A percentile compares a stretch with the other conserved stretches of the same genome.
Evolutionary conservation across 2,329 filamentous ascomycete genomes (phyloP).

Genomic region (Microdochium paspali): DNA sequence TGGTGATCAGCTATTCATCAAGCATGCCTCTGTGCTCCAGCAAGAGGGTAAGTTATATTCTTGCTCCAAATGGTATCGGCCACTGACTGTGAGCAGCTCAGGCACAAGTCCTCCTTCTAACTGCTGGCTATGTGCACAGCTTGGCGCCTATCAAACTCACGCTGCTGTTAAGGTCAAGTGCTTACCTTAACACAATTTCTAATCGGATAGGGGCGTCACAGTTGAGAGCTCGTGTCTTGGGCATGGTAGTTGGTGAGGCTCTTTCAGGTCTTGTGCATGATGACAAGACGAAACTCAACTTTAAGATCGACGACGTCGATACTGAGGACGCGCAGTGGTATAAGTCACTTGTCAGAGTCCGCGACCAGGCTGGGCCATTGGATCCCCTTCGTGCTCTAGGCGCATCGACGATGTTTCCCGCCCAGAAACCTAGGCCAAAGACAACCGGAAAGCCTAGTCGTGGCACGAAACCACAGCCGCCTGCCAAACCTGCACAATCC

Average conservation of each 20-base stretch:
- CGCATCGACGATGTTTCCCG: background rate
- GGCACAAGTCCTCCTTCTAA: conserved; percentile 68
- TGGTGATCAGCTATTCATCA: conserved; percentile 79
- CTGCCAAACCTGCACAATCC: conserved; percentile 12
- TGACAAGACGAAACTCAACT: conserved; percentile 65
- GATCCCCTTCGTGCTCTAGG: conserved; percentile 31
- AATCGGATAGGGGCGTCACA: conserved; percentile 77
- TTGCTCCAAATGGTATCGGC: too few species aligned
- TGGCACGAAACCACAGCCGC: conserved; percentile 13
- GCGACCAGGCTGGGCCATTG: conserved; percentile 54
- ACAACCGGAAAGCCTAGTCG: conserved; percentile 9
- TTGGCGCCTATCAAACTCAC: conserved; percentile 55
- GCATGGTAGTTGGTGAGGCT: conserved; percentile 78
- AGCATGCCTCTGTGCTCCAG: conserved; percentile 71
- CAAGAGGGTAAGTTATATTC: conserved; percentile 77
- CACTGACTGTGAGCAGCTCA: conserved; percentile 47
- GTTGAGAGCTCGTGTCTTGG: conserved; percentile 66
- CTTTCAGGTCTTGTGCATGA: conserved; percentile 56
- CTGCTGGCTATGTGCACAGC: conserved; percentile 66
- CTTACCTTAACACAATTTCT: conserved; percentile 71
- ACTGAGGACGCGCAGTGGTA: conserved; percentile 68
- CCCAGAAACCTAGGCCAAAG: conserved; percentile 2
- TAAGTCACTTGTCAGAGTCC: conserved; percentile 50
- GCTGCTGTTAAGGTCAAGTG: conserved; percentile 59
- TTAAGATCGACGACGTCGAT: conserved; percentile 72